Base-by-base conservation (phyloP, 345 rosid species). In the Linum trigynum region DNA sequence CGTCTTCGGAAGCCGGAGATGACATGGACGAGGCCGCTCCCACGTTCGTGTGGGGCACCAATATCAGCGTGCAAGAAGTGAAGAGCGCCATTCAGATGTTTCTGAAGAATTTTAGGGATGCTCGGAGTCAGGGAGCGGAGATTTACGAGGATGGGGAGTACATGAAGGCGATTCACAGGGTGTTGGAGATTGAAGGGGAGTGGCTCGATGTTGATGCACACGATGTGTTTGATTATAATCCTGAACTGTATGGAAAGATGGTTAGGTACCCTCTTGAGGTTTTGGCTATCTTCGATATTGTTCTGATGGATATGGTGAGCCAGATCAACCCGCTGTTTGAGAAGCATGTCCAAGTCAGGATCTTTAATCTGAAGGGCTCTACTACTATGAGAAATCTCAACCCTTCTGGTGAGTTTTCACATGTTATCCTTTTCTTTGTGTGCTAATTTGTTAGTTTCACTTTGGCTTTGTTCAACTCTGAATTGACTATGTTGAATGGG, bases 21-120 rank as follows among this genome's bases (percentile, higher is more conserved):
- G 90, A 81, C 56, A 81, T 64, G 61, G 92, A 86, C 1, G 88
- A 89, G 56, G 71, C 80, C 5, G 67, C 96, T n/a, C 92, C 97
- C 40, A 88, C 95, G 38, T 90, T 79, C 67, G 99, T 88, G 0
- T 94, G 97, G 99, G 99, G 97, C 0, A 90, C 99, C 8, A 94
- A 94, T 66, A 87, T 94, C 69, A 90, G 97, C 43, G 97, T 94
- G 53, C 91, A 88, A 57, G 96, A 94, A 60, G 96, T 90, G 10
- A 90, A 94, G 69, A 78, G 83, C 1, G 92, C 96, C 12, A 88
- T 94, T 51, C 86, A 86, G 69, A 85, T 90, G 92, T 94, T 94
- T 57, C 76, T 94, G 61, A 88, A 85, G 83, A 84, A 94, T 72
- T 94, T 88, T 51, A 82, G 94, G 71, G 99, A 85, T 56, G 75